phyloP scores from a whole-genome alignment of 1,284 basidiomycete genomes.

The Pholiota adiposa region DNA sequence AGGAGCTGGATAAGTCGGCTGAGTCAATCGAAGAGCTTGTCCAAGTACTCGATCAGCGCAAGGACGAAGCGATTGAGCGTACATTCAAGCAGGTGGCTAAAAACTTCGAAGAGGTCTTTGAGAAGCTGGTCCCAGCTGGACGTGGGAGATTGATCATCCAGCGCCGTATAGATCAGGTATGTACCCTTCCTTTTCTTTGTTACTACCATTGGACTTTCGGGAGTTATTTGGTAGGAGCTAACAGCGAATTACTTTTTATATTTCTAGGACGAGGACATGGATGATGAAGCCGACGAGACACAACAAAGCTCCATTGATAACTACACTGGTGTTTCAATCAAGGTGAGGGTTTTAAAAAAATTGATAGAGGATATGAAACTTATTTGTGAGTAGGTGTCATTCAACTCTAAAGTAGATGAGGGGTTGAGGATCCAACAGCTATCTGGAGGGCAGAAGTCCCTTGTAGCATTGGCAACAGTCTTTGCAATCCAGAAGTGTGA shows the following conservation, averaged over 20 bases:
- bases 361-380: neutral
- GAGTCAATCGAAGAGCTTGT: conserved; percentile 94
- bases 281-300: conserved; percentile 69
- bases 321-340: conserved; percentile 97
- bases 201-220: too few relatives aligned
- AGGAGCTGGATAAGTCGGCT: conserved; percentile 90
- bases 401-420: conserved; percentile 98
- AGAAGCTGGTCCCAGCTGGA: conserved; percentile 95
- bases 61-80: conserved; percentile 97
- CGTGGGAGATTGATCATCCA: conserved; percentile 92
- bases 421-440: conserved; percentile 95
- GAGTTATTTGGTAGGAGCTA: too few relatives aligned
- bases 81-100: conserved; percentile 98
- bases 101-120: conserved; percentile 98
- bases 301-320: conserved; percentile 86
- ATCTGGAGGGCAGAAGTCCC: conserved; percentile 96
- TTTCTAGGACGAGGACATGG: conserved; percentile 67
- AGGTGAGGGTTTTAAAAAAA: conserved; percentile 46
- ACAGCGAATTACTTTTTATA: too few relatives aligned
- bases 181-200: neutral
- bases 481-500: conserved; percentile 99
- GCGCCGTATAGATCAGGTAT: conserved; percentile 82
- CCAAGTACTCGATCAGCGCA: conserved; percentile 92
- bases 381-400: conserved; percentile 75
- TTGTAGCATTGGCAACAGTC: conserved; percentile 95